Evolutionary conservation across 2,329 filamentous ascomycete genomes (phyloP).

Genomic region (Aspergillus uvarum): DNA sequence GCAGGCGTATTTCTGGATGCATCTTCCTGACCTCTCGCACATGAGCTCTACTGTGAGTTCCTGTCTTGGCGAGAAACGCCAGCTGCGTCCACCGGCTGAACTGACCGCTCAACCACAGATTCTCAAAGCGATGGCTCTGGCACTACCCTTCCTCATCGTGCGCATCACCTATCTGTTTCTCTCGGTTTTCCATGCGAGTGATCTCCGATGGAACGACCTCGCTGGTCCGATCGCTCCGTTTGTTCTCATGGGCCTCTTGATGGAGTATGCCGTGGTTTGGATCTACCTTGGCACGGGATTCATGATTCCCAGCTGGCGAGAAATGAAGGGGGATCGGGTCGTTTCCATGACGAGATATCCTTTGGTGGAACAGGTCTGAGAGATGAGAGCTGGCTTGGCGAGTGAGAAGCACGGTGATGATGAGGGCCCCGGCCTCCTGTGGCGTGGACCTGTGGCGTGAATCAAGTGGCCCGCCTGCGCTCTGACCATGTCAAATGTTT

Average conservation of each 20-base stretch:
- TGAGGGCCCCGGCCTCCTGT: too few species aligned
- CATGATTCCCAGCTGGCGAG: conserved; percentile 8
- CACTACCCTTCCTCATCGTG: conserved; percentile 25
- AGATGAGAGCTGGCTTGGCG: too few species aligned
- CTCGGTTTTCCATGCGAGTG: conserved; percentile 17
- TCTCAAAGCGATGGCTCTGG: conserved; percentile 14
- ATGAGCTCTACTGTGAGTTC: conserved; percentile 18
- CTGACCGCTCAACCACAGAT: conserved; percentile 11
- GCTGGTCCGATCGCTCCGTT: conserved; percentile 22
- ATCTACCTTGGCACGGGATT: conserved; percentile 21
- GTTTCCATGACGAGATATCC: neutral
- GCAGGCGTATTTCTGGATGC: conserved; percentile 23
- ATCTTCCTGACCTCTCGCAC: conserved; percentile 6
- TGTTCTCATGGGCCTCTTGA: conserved; percentile 23
- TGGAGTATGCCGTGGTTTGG: conserved; percentile 20
- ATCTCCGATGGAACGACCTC: conserved; percentile 21
- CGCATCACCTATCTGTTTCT: conserved; percentile 25
- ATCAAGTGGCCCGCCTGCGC: too few species aligned
- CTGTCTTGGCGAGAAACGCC: too few species aligned
- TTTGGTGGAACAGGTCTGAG: neutral
- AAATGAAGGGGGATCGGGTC: neutral
- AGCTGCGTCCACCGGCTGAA: too few species aligned
- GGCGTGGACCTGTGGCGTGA: too few species aligned
- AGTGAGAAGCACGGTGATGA: neutral
- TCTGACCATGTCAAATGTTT: too few species aligned